These are phyloP conservation scores for Erythrobasidium hasegawianum DNA, from an alignment of 1,284 basidiomycete species.

Conservation along the genomic window DNA sequence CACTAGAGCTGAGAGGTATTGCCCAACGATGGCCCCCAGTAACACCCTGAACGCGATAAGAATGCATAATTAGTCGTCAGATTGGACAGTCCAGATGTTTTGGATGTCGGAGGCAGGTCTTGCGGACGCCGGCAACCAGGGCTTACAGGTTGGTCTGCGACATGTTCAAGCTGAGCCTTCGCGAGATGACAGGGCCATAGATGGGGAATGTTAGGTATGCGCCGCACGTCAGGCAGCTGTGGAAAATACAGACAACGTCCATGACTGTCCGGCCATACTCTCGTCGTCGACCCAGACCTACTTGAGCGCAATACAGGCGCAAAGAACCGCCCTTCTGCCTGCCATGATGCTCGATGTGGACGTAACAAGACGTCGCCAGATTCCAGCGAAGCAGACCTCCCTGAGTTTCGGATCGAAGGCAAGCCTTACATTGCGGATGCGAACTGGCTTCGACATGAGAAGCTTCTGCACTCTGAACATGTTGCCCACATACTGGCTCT, in stretches of 20 bases:
- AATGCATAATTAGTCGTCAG: slow-evolving; percentile 11
- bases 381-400: too few species aligned
- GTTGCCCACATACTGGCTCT: too few species aligned
- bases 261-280: background rate
- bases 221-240: slow-evolving; percentile 42
- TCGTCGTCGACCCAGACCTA: slow-evolving; percentile 1
- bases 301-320: slow-evolving; percentile 29
- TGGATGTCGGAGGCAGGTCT: background rate
- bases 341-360: too few species aligned
- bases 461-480: too few species aligned
- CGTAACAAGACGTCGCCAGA: too few species aligned
- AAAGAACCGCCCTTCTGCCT: slow-evolving; percentile 18
- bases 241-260: background rate
- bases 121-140: background rate
- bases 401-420: too few species aligned
- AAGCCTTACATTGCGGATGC: too few species aligned
- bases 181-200: slow-evolving; percentile 33
- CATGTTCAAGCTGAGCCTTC: slow-evolving; percentile 18
- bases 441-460: too few species aligned
- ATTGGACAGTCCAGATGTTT: slow-evolving; percentile 16
- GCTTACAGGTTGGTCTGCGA: slow-evolving; percentile 20
- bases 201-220: slow-evolving; percentile 40
- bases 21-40: slow-evolving; percentile 29
- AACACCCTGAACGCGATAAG: background rate
- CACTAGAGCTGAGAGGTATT: slow-evolving; percentile 32